A percentile compares a stretch with the other conserved stretches of the same genome.
Evolutionary conservation across 164 flowering plant genomes (phyloP).

Genomic region (Sedum album): DNA sequence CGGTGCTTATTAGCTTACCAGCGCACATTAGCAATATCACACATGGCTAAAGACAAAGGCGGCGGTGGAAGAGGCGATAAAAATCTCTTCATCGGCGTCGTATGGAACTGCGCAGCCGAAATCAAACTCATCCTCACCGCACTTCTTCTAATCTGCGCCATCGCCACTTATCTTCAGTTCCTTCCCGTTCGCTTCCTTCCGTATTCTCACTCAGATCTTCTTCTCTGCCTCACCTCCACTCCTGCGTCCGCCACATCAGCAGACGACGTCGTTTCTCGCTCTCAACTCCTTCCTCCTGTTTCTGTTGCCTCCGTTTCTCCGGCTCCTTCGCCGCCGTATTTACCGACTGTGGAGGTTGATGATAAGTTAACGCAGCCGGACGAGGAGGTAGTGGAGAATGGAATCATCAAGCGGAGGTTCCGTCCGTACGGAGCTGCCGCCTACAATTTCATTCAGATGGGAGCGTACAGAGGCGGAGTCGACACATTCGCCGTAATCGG

Average conservation of each 20-base stretch:
- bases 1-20: no score
- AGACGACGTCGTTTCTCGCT: no score
- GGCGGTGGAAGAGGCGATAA: background rate
- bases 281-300: background rate
- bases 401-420: no score
- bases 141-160: conserved; percentile 9
- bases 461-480: conserved; percentile 60
- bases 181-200: no score
- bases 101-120: conserved; percentile 14
- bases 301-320: no score
- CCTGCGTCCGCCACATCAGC: conserved; percentile 16
- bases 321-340: no score
- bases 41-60: conserved; percentile 8
- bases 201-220: conserved; percentile 40
- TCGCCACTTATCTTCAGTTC: conserved; percentile 9
- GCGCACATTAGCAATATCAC: no score
- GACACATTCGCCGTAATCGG: conserved; percentile 40
- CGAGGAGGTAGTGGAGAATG: no score
- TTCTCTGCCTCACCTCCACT: conserved; percentile 29
- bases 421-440: no score
- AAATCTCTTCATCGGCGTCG: conserved; percentile 9
- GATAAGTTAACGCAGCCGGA: no score
- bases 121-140: conserved; percentile 12
- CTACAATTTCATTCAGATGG: no score
- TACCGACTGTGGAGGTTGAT: no score